Percentiles rank a stretch among this genome's conserved stretches.
Conservation (phyloP, 202 grass and related monocot species). For the Alloteropsis angusta region DNA sequence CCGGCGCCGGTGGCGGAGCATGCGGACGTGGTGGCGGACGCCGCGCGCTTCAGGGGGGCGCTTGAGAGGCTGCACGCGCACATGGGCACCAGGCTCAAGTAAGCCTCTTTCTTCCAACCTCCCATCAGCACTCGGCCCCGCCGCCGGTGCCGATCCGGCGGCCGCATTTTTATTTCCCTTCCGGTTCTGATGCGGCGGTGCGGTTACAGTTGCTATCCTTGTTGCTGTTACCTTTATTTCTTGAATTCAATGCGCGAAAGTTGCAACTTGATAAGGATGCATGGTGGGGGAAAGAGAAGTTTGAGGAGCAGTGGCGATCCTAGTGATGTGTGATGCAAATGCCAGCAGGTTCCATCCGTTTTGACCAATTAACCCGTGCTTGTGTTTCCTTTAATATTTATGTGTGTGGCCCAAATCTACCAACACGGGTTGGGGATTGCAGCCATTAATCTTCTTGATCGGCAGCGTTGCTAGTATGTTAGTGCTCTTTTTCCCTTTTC, state of each 20-base stretch:
- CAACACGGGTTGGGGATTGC: slow-evolving; percentile 9
- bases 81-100: slow-evolving; percentile 49
- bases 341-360: slow-evolving; percentile 15
- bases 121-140: background rate
- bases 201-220: background rate
- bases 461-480: background rate
- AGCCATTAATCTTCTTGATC: background rate
- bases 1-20: slow-evolving; percentile 29
- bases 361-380: slow-evolving; percentile 35
- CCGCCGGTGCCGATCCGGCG: slow-evolving; percentile 7
- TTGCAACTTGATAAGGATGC: slow-evolving; percentile 24
- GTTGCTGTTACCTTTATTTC: slow-evolving; percentile 19
- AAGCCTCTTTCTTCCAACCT: background rate
- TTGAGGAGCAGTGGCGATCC: slow-evolving; percentile 2
- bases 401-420: slow-evolving; percentile 31
- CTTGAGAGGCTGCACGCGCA: slow-evolving; percentile 47
- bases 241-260: slow-evolving; percentile 22
- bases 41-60: slow-evolving; percentile 31
- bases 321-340: slow-evolving; percentile 20
- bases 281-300: slow-evolving; percentile 25
- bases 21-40: slow-evolving; percentile 28
- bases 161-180: slow-evolving; percentile 10
- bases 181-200: background rate
- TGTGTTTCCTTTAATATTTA: slow-evolving; percentile 12
- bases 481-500: background rate